Evolutionary conservation across 805 yeast species (phyloP).

Genomic region (Candida dendrica): DNA sequence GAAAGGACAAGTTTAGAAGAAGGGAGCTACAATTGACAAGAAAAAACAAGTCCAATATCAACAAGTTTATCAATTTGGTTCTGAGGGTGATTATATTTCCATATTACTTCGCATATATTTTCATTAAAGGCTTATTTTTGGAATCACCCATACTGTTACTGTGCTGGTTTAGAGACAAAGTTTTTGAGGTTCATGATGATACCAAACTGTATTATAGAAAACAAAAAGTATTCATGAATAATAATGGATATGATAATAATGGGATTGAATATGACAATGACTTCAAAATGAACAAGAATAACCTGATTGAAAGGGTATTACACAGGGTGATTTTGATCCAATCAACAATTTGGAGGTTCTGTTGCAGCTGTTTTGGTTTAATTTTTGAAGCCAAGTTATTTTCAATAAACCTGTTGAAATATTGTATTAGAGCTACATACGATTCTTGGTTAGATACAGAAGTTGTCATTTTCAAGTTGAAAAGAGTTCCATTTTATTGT

Average conservation of each 20-base stretch:
- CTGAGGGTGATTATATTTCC: constrained; percentile 5
- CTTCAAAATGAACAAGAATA: no score
- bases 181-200: not conserved
- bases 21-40: not conserved
- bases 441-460: constrained; percentile 7
- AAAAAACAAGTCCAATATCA: not conserved
- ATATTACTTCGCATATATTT: constrained; percentile 1
- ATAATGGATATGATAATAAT: not conserved
- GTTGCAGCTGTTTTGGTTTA: not conserved
- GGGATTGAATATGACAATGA: not conserved
- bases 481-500: constrained; percentile 1
- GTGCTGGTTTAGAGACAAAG: not conserved
- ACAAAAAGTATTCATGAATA: not conserved
- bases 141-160: constrained; percentile 1
- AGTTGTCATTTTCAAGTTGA: constrained; percentile 3
- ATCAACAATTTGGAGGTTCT: not conserved
- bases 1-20: not conserved
- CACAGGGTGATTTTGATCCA: not conserved
- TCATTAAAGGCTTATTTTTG: constrained; percentile 1
- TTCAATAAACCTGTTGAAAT: no score
- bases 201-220: constrained; percentile 4
- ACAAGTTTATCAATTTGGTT: not conserved
- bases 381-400: not conserved
- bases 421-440: constrained; percentile 1
- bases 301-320: not conserved